Evolutionary conservation across 1,139 yeast genomes (phyloP), one percentile per base, ranked within the genome.

Genomic region (Yamadazyma membranifaciens): DNA sequence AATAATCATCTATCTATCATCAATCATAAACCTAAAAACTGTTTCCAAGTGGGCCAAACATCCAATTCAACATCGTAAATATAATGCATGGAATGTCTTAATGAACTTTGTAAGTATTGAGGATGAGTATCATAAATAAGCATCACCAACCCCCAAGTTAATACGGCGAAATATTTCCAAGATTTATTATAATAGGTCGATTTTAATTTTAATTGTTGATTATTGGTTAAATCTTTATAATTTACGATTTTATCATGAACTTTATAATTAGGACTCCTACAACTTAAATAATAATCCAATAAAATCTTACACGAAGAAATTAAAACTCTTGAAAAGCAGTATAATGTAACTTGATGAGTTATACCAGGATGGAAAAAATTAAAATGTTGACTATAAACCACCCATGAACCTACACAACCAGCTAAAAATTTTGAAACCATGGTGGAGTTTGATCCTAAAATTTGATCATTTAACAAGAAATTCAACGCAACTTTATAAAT

Each of bases 141-240:
- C 92, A 86, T 84, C 37, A 85, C 87, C 38, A 78, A 59, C 0
- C 83, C 94, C 95, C 95, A 86, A 9, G 82, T 71, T 6, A 80
- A 46, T n/a, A 84, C 78, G 1, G 91, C 84, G 56, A 82, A 79
- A 40, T 75, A 60, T 36, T 79, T 71, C 91, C 91, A 85, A 4
- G 82, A 66, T 40, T 57, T 59, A 47, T 66, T 65, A 50, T 74
- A 69, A 22, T 75, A 56, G 34, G 51, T 52, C 31, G 49, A 50
- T 49, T 63, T 65, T 45, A 63, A 60, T 48, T 61, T 70, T 55
- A 49, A 61, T 51, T 60, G 66, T 52, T 63, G 72, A 37, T 50
- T 57, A 37, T 51, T 52, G 16, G 55, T 57, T 45, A 61, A 63
- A 40, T 67, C 70, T 30, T 55, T 46, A 51, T 56, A 72, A 2